Conservation (phyloP, 148 eudicot genomes). For the Drosera capensis region DNA sequence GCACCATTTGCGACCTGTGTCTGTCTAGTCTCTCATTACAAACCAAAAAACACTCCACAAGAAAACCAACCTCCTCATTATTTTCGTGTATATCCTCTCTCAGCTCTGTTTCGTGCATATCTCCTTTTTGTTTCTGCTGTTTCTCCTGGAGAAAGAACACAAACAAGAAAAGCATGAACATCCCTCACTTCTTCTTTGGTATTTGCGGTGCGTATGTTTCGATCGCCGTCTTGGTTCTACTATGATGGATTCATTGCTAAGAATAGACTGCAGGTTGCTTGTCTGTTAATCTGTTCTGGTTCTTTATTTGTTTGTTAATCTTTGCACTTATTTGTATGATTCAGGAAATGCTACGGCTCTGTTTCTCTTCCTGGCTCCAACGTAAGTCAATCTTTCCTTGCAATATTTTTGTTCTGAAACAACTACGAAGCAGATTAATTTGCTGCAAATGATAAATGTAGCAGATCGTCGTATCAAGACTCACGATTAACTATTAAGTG, state of each 20-base stretch:
- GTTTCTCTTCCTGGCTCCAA: constrained; percentile 26
- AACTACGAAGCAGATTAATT: background rate
- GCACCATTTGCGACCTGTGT: too few species aligned
- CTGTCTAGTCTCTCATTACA: too few species aligned
- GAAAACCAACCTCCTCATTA: too few species aligned
- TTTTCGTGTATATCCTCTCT: too few species aligned
- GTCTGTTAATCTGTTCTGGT: background rate
- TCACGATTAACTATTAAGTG: too few species aligned
- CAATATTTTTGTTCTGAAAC: background rate
- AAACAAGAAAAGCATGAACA: constrained; percentile 7
- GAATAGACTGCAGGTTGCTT: background rate
- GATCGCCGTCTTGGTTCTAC: too few species aligned
- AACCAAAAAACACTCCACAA: too few species aligned
- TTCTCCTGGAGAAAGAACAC: background rate
- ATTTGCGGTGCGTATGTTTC: constrained; percentile 20
- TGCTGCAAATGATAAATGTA: background rate
- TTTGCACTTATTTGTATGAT: constrained; percentile 5
- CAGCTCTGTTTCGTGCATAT: too few species aligned
- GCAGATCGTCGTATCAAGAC: background rate
- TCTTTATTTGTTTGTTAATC: constrained; percentile 9
- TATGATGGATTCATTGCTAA: too few species aligned
- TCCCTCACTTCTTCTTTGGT: constrained; percentile 27
- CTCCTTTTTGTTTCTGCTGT: background rate
- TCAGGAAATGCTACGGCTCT: constrained; percentile 32
- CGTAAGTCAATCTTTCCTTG: constrained; percentile 6